Base-by-base conservation (phyloP, 768 basidiomycete species). In the Pulveroboletus frians region DNA sequence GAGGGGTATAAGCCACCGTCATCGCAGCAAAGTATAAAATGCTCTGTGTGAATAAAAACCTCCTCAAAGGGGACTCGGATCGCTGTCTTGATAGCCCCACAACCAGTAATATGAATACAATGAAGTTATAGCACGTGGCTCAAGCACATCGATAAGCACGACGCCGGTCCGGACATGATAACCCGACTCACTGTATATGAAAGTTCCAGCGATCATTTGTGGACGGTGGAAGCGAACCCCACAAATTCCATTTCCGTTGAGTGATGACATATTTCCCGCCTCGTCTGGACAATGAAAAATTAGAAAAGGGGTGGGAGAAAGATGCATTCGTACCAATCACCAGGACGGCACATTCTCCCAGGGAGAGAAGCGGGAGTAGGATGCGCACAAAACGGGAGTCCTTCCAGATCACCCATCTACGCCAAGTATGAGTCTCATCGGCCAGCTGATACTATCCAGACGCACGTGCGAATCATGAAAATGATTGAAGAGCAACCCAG, bases 391-490 rank as follows among this genome's bases (percentile, higher is more conserved):
- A 26, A 26, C 43, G 43, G 14, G 51, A 51, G 10, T 48, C 46
- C 38, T 47, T 65, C 64, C 64, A 65, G 14, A 65, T 50, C 7
- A 58, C 11, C 63, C 60, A 64, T 34, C 63, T 67, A 47, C 6
- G 10, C 11, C 23, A 6, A 26, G 23, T 26, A 4, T 21, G 23
- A 26, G 23, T 26, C 5, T 6, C 23, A 26, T 26, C 4, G 23
- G 23, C 7, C 13, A 39, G 9, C 10, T 13, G 15, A 27, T 14
- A 41, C 9, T 2, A 9, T 15, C 11, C 2, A 18, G 39, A 44
- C 60, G 39, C 43, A 67, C 62, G 63, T 49, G 47, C 65, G 59
- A 41, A 64, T 53, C 51, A 53, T 47, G 26, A 64, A 53, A 46
- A 56, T 63, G 1, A 32, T 51, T 0, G 64, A 66, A 21, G 56